Evolutionary conservation across 164 flowering plant species (phyloP), one percentile per base, ranked within the genome.

Genomic region (Kingdonia uniflora): DNA sequence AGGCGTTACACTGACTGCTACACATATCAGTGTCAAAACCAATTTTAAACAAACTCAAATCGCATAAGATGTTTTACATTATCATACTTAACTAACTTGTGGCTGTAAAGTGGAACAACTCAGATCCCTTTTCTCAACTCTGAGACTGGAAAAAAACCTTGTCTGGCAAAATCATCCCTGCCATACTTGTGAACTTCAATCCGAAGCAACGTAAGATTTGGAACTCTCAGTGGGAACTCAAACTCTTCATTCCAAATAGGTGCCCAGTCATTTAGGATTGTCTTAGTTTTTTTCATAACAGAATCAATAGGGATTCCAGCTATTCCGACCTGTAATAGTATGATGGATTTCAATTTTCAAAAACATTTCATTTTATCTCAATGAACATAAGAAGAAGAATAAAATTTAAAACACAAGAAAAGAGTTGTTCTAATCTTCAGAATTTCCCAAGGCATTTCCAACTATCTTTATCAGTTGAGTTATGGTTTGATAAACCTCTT

Each of bases 101-200:
- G 52, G 53, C 60, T 52, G 49, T 54, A 53, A 14, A 78, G 74
- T 2, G 80, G 76, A 14, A 78, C 73, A 12, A 78, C 68, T 57
- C 83, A 71, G 63, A 78, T 69, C n/a, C 83, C 83, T 14, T 68
- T 41, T 54, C 65, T 69, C 60, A 78, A 23, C 59, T 78, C 81
- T 6, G 69, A 74, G 21, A 77, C 63, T 0, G 81, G 78, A 50
- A 77, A 52, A 58, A 74, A 74, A n/a, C 67, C 67, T 59, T 77
- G 78, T 14, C 81, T 78, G 13, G 69, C 81, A 61, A 77, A 77
- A 56, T 74, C 81, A 60, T 76, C 80, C 54, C 56, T 76, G 24
- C 57, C 74, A 13, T 62, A 74, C 39, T 76, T 78, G 12, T 67
- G 76, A 40, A 76, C 78, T 61, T 76, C 78, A 19, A 76, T 54